Evolutionary conservation across 2,329 filamentous ascomycete species (phyloP).

Genomic region (Penicillium crustosum): DNA sequence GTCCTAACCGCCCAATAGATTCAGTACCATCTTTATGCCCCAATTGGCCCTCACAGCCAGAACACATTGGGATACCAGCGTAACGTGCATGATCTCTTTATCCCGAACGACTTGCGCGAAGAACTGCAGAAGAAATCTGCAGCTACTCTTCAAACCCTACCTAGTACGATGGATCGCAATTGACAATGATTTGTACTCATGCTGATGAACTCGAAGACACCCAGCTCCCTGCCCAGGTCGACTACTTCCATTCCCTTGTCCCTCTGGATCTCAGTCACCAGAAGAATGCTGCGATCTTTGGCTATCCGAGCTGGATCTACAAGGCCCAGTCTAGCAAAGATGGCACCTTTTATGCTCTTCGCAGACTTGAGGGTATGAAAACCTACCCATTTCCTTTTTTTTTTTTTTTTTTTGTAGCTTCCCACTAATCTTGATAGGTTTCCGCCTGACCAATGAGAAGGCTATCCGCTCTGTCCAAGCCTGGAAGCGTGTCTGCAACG

Average conservation of each 20-base stretch:
- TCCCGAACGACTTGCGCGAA: constrained; percentile 81
- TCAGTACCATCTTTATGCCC: constrained; percentile 91
- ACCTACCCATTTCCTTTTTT: background rate
- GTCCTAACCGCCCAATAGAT: constrained; percentile 50
- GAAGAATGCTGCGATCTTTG: constrained; percentile 76
- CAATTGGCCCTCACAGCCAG: constrained; percentile 77
- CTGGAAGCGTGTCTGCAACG: constrained; percentile 83
- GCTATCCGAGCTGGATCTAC: constrained; percentile 90
- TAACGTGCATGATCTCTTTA: constrained; percentile 85
- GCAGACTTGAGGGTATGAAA: constrained; percentile 71
- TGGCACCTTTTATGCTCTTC: constrained; percentile 81
- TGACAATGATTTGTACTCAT: background rate
- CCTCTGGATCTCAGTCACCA: constrained; percentile 80
- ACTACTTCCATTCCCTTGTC: constrained; percentile 89
- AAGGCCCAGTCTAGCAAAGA: constrained; percentile 89
- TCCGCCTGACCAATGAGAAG: constrained; percentile 82
- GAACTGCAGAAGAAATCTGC: constrained; percentile 87
- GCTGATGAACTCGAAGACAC: constrained; percentile 51
- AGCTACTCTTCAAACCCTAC: constrained; percentile 78
- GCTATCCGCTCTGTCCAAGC: constrained; percentile 82
- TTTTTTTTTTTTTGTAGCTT: background rate
- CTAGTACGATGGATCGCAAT: constrained; percentile 55
- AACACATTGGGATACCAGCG: constrained; percentile 83
- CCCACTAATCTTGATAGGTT: constrained; percentile 54
- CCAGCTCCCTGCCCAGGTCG: constrained; percentile 71